phyloP scores from a whole-genome alignment of 2,329 filamentous ascomycete genomes.

The Cladosporium sp. region DNA sequence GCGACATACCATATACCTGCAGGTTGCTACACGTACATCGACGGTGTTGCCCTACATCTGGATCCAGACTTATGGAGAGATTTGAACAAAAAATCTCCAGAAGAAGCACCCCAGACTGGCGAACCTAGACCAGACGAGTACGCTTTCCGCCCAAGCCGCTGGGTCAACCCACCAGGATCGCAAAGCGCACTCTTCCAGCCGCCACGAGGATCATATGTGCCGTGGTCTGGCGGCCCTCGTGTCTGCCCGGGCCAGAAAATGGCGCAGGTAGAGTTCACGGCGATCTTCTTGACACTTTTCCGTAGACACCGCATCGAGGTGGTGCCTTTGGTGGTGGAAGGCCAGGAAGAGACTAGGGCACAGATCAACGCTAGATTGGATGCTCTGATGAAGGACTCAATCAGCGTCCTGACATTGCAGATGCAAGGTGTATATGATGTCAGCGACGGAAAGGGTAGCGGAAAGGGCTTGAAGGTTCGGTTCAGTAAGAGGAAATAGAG shows the following conservation, averaged over 20 bases:
- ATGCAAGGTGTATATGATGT: constrained; percentile 32
- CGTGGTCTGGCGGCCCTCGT: constrained; percentile 53
- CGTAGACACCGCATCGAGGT: constrained; percentile 27
- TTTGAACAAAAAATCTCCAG: constrained; percentile 23
- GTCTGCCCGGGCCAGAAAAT: constrained; percentile 57
- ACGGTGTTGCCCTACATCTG: constrained; percentile 35
- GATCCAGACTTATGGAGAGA: constrained; percentile 28
- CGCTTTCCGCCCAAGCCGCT: constrained; percentile 43
- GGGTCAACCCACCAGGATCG: constrained; percentile 35
- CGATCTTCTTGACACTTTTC: constrained; percentile 44
- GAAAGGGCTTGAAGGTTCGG: constrained; percentile 5
- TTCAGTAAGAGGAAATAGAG: constrained; percentile 18
- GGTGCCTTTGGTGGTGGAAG: constrained; percentile 22
- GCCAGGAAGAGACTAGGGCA: constrained; percentile 20
- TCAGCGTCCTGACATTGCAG: constrained; percentile 31
- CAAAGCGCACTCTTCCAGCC: constrained; percentile 36
- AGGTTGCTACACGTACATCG: constrained; percentile 40
- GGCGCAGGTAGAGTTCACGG: constrained; percentile 57
- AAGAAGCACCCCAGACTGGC: constrained; percentile 16
- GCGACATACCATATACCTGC: constrained; percentile 36
- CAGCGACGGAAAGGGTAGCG: background rate
- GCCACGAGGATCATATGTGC: constrained; percentile 44
- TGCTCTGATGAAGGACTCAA: constrained; percentile 26
- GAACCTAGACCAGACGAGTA: constrained; percentile 32
- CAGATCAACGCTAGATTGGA: constrained; percentile 28